These are phyloP conservation scores for Acanthamoeba quina DNA, from an alignment of 208 protist species.

Conservation along the genomic window DNA sequence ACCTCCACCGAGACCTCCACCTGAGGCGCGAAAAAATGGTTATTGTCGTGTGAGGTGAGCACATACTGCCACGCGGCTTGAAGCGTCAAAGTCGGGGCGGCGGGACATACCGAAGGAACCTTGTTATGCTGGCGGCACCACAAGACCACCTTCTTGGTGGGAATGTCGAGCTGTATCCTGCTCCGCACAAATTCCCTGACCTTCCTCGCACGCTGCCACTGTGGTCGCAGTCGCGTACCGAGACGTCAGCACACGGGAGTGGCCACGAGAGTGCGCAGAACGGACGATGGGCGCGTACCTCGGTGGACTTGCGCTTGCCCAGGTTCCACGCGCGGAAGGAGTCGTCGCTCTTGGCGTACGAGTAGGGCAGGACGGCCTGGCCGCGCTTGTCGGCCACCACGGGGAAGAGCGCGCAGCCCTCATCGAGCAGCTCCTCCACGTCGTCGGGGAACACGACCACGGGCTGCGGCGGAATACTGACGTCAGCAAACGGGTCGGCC, in stretches of 20 bases:
- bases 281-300: background rate
- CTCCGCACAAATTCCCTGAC: conserved; percentile 7
- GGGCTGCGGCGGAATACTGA: conserved; percentile 20
- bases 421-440: conserved; percentile 42
- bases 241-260: background rate
- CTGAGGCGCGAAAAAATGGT: background rate
- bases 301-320: conserved; percentile 46
- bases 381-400: background rate
- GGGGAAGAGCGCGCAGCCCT: background rate
- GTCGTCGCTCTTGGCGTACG: conserved; percentile 9
- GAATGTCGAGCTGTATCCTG: background rate
- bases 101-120: conserved; percentile 5
- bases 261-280: background rate
- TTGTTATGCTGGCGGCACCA: conserved; percentile 31
- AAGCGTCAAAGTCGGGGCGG: background rate
- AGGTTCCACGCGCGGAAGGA: conserved; percentile 15
- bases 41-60: background rate
- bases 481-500: background rate
- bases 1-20: conserved; percentile 2
- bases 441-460: conserved; percentile 16
- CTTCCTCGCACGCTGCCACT: conserved; percentile 40
- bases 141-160: conserved; percentile 38
- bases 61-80: background rate
- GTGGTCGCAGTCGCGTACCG: background rate
- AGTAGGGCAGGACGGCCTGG: background rate